Evolutionary conservation across 116 monocot species (phyloP).

Genomic region (Cymodocea nodosa): DNA sequence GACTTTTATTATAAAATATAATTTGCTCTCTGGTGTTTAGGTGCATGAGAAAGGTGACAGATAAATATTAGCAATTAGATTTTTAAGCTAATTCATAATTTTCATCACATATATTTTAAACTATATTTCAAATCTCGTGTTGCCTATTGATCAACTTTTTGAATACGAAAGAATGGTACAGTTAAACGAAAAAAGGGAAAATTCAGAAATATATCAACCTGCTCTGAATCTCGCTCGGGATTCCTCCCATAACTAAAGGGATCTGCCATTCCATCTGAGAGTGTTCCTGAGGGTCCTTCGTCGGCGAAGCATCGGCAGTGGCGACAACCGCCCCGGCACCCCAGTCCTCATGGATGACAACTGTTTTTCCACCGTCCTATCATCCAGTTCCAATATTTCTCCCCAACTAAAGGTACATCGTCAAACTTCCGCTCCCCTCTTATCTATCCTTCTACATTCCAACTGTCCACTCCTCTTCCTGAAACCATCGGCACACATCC

Average conservation of each 20-base stretch:
- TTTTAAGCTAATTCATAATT: too few relatives aligned
- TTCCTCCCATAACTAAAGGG: slow-evolving; percentile 7
- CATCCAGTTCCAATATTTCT: background rate
- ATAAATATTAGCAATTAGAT: too few relatives aligned
- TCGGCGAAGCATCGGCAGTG: slow-evolving; percentile 1
- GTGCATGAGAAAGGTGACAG: too few relatives aligned
- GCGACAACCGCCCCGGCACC: background rate
- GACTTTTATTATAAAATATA: too few relatives aligned
- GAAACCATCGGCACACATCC: too few relatives aligned
- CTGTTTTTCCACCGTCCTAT: background rate
- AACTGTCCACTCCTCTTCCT: background rate
- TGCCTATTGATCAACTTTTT: too few relatives aligned
- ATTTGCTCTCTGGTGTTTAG: too few relatives aligned
- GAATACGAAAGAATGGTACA: too few relatives aligned
- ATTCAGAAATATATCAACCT: background rate
- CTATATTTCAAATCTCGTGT: too few relatives aligned
- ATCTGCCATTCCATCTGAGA: slow-evolving; percentile 14
- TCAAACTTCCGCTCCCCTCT: background rate
- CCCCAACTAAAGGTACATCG: background rate
- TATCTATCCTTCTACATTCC: background rate
- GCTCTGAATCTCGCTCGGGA: slow-evolving; percentile 8
- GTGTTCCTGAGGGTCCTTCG: background rate
- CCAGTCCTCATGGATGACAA: background rate
- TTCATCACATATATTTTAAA: too few relatives aligned
- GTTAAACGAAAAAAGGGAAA: too few relatives aligned